A percentile compares a stretch with the other conserved stretches of the same genome.
phyloP scores from a whole-genome alignment of 257 asterid genomes.

The Solanum chilense region DNA sequence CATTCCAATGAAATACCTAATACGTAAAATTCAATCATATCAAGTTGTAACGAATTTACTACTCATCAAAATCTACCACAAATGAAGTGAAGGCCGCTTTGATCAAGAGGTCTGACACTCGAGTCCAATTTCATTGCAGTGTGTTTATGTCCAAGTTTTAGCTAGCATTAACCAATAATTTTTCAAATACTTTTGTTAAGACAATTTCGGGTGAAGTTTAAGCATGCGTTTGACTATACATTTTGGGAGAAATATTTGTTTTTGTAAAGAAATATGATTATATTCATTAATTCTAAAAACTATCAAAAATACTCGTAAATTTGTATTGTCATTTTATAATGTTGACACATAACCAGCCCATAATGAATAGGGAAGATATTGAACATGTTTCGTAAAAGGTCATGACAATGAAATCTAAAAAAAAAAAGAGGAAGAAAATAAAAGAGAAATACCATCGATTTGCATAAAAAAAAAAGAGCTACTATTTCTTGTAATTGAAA shows the following conservation, averaged over 20 bases:
- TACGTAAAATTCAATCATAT: neutral
- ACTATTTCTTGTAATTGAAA: neutral
- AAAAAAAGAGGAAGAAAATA: neutral
- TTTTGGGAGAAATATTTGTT: neutral
- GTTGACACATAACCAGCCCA: too few relatives aligned
- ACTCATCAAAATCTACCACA: neutral
- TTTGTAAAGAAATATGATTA: neutral
- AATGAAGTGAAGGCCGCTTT: neutral
- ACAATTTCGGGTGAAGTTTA: too few relatives aligned
- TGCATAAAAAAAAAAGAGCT: neutral
- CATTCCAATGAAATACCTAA: neutral
- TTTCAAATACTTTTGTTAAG: too few relatives aligned
- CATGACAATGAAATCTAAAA: neutral
- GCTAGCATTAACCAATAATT: neutral
- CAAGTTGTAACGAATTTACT: neutral
- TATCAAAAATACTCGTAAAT: too few relatives aligned
- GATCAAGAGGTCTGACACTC: neutral
- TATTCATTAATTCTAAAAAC: too few relatives aligned
- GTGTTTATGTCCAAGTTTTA: neutral
- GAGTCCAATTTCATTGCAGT: neutral
- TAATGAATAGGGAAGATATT: too few relatives aligned
- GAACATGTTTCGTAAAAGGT: neutral
- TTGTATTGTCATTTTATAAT: too few relatives aligned
- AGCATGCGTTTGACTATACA: too few relatives aligned
- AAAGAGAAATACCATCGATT: too few relatives aligned